Evolutionary conservation across 2,329 filamentous ascomycete species (phyloP).

Genomic region (Neopestalotiopsis rosae): DNA sequence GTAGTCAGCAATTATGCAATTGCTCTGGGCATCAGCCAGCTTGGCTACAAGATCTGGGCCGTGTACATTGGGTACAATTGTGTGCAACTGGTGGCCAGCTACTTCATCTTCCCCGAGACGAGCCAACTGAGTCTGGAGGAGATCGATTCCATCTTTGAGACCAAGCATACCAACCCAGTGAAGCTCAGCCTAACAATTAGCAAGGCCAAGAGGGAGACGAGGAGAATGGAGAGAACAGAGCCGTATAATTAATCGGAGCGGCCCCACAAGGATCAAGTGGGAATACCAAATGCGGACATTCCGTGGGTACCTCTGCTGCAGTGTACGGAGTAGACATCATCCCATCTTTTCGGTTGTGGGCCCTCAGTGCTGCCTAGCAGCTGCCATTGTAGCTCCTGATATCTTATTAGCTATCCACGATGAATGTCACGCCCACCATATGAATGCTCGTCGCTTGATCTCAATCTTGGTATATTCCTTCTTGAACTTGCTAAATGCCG

Average conservation of each 20-base stretch:
- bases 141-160: constrained; percentile 19
- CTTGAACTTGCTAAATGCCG: too few relatives aligned
- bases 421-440: too few relatives aligned
- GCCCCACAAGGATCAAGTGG: not conserved
- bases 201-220: constrained; percentile 16
- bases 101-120: constrained; percentile 20
- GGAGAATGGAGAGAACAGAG: constrained; percentile 5
- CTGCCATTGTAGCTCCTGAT: too few relatives aligned
- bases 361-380: not conserved
- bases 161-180: constrained; percentile 14
- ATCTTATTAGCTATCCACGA: too few relatives aligned
- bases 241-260: not conserved
- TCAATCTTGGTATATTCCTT: too few relatives aligned
- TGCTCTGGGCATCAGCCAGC: constrained; percentile 48
- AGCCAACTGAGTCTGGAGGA: constrained; percentile 18
- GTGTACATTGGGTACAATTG: constrained; percentile 56
- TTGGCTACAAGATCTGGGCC: constrained; percentile 56
- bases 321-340: not conserved
- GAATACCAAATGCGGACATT: not conserved
- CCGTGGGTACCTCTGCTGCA: not conserved
- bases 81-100: constrained; percentile 47
- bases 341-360: not conserved
- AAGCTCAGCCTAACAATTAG: constrained; percentile 16
- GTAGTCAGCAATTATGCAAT: constrained; percentile 52
- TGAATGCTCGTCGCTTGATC: too few relatives aligned